Base-by-base conservation (phyloP, 257 asterid genomes). In the Ehretia macrophylla region DNA sequence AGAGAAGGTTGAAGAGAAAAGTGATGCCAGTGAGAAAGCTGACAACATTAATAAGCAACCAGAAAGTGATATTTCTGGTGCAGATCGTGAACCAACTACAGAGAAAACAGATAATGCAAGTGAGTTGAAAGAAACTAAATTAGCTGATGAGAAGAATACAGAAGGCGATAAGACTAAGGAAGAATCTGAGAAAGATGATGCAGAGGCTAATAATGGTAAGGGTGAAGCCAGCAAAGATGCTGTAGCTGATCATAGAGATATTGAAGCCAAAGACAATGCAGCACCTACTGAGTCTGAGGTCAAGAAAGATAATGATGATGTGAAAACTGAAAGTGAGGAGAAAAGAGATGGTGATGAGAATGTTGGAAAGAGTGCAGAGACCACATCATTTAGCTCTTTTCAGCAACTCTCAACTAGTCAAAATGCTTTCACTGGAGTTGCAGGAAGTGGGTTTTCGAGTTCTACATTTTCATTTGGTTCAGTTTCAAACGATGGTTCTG, bases 361-460 rank as follows among this genome's bases (percentile, higher is more conserved):
- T 66, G 58, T 37, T 32, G 78, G 56, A 18, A 79, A 75, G 75
- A 72, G 72, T 60, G 49, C 60, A 10, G 87, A 75, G 57, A 17
- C 75, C 32, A 68, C 75, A 60, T 63, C 84, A 42, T 82, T 87
- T 58, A 70, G 83, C 75, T 87, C 94, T 27, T 87, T 87, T 61
- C 81, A 65, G 20, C 84, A 75, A 23, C 83, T 82, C 35, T 84
- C 94, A 14, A 80, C 86, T 56, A 69, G 60, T 73, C 94, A 78
- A 68, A 87, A 82, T 56, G 94, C 95, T 57, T 87, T 87, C 73
- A 84, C 88, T 17, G 94, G 94, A 49, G 58, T 87, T 49, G 60
- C 85, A 21, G 94, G 88, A 63, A 71, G 90, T 13, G 95, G 95
- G 55, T 87, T 87, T 61, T 73, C 94, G 35, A 63, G 68, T 61